phyloP scores from a whole-genome alignment of 306 rosid species.

The Quercus bicolor region DNA sequence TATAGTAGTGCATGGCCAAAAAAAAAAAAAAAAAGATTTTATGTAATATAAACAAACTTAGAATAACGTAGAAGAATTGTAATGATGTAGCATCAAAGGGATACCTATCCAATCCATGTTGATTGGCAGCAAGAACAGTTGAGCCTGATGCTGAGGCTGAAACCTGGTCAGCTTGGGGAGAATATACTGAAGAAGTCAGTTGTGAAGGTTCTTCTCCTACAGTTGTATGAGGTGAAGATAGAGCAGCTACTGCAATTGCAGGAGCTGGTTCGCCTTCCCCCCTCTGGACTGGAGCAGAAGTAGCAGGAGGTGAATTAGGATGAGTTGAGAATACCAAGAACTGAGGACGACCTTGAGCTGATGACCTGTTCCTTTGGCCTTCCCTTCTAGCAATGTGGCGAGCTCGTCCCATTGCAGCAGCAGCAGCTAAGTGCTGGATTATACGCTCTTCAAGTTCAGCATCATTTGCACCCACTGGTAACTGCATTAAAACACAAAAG shows the following conservation, averaged over 20 bases:
- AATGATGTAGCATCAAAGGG: conserved; percentile 46
- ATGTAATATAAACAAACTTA: neutral
- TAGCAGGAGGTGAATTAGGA: conserved; percentile 57
- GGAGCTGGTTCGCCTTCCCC: conserved; percentile 63
- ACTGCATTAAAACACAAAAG: conserved; percentile 44
- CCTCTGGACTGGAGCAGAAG: conserved; percentile 57
- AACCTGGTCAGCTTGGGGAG: conserved; percentile 44
- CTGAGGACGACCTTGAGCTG: conserved; percentile 87
- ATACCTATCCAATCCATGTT: conserved; percentile 42
- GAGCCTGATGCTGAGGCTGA: conserved; percentile 69
- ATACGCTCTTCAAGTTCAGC: conserved; percentile 97
- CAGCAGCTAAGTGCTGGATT: conserved; percentile 96
- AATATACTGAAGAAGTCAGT: conserved; percentile 33
- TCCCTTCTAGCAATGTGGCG: conserved; percentile 94
- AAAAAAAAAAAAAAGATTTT: neutral
- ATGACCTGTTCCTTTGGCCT: conserved; percentile 78
- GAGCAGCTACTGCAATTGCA: conserved; percentile 36
- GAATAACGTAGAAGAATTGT: conserved; percentile 8
- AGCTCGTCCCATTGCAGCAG: conserved; percentile 99
- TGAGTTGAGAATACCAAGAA: conserved; percentile 77
- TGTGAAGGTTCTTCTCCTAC: conserved; percentile 59
- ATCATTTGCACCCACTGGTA: conserved; percentile 88
- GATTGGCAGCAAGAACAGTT: conserved; percentile 29
- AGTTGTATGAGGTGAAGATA: conserved; percentile 39
- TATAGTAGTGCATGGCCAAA: neutral